phyloP scores from a whole-genome alignment of 2,329 filamentous ascomycete species.

The Fonsecaea pedrosoi region DNA sequence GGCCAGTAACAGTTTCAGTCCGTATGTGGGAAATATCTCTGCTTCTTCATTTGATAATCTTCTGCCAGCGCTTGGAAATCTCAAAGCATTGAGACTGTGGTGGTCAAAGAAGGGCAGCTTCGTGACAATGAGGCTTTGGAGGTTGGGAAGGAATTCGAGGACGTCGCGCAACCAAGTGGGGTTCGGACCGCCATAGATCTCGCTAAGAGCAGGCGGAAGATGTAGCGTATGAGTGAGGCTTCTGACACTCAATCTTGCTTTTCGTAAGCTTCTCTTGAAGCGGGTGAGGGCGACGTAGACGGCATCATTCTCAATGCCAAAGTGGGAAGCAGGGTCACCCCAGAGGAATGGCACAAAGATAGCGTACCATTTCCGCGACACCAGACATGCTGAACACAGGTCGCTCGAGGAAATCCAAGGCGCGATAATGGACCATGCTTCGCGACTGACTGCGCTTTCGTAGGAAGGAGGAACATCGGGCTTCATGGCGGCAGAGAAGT shows the following conservation, averaged over 20 bases:
- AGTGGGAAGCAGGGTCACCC: constrained; percentile 69
- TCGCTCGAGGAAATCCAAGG: constrained; percentile 63
- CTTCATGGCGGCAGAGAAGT: constrained; percentile 30
- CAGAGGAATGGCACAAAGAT: constrained; percentile 67
- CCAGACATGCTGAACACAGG: constrained; percentile 62
- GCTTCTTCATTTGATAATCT: constrained; percentile 29
- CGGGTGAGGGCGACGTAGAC: constrained; percentile 67
- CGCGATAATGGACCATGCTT: constrained; percentile 64
- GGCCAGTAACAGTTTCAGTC: constrained; percentile 63
- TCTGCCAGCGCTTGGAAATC: constrained; percentile 38
- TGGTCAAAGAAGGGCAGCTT: constrained; percentile 68
- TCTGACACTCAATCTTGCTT: constrained; percentile 60
- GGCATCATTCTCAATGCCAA: constrained; percentile 60
- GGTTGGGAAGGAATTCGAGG: constrained; percentile 62
- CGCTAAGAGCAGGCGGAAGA: constrained; percentile 65
- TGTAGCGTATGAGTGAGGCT: constrained; percentile 67
- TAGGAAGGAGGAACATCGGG: constrained; percentile 65
- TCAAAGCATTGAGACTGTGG: constrained; percentile 60
- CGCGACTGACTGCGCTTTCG: constrained; percentile 60
- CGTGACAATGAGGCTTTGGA: constrained; percentile 66
- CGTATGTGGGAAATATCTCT: constrained; percentile 46
- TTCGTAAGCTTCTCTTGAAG: constrained; percentile 64
- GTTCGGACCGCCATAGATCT: constrained; percentile 66
- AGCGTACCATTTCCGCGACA: constrained; percentile 63
- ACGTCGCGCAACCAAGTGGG: constrained; percentile 66